Percentiles rank a stretch among this genome's conserved stretches.
Evolutionary conservation across 768 basidiomycete species (phyloP).

Genomic region (Naganishia vaughanmartiniae): DNA sequence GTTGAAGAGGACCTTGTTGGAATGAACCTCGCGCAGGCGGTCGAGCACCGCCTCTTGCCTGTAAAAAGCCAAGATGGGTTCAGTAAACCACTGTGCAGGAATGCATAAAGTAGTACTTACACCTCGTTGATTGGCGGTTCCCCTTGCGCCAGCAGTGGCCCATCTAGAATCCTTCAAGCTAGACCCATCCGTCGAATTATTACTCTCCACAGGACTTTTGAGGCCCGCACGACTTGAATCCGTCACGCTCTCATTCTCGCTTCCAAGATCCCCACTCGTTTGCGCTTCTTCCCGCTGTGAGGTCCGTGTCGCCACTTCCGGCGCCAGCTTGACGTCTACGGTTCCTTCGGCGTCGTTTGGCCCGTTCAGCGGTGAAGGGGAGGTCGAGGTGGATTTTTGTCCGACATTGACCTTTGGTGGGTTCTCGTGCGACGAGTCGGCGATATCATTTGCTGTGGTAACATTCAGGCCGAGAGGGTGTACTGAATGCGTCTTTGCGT

Average conservation of each 20-base stretch:
- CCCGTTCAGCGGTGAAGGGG: background rate
- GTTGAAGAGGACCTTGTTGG: background rate
- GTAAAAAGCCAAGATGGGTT: background rate
- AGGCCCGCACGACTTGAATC: background rate
- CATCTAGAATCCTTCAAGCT: background rate
- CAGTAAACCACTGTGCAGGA: too few species aligned
- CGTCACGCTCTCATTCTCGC: background rate
- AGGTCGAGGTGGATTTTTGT: background rate
- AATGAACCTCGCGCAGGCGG: too few species aligned
- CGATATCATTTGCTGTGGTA: slow-evolving; percentile 13
- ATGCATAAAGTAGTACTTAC: background rate
- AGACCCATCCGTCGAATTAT: background rate
- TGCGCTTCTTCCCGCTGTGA: slow-evolving; percentile 3
- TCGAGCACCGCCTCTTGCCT: slow-evolving; percentile 9
- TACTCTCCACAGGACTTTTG: background rate
- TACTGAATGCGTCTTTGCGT: background rate
- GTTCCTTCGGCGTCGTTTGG: background rate
- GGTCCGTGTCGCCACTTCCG: background rate
- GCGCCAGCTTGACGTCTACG: slow-evolving; percentile 11
- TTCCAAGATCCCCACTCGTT: slow-evolving; percentile 6
- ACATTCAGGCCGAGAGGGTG: background rate
- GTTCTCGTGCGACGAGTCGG: background rate
- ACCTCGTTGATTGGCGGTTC: background rate
- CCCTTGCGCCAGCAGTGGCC: background rate
- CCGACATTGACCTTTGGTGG: slow-evolving; percentile 12